Base-by-base conservation (phyloP, 306 rosid genomes). In the Casuarina cunninghamiana region DNA sequence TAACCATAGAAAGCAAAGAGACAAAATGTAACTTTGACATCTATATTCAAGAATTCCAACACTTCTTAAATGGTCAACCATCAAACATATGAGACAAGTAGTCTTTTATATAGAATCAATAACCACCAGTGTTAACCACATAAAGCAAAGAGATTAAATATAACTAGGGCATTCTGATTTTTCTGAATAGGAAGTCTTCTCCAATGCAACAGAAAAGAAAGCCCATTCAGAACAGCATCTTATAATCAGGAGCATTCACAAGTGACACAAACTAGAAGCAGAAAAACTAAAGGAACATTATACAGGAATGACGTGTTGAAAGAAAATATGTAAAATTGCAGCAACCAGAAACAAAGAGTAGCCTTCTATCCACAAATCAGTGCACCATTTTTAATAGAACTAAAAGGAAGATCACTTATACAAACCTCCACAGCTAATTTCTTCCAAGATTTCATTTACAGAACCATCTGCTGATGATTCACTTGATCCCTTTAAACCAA, bases 1-100 rank as follows among this genome's bases (percentile, higher is more conserved):
- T 26, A 26, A 26, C 32, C 32, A 26, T 26, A 26, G 0, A 26
- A 26, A 26, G 32, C 32, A 26, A 26, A 26, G 32, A 26, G 32
- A 26, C 32, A 26, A 26, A 26, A 26, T 26, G 32, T 26, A 26
- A 26, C 0, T 26, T 26, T 26, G 32, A 26, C 32, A 26, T 26
- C 32, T 26, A 26, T 26, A 26, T 26, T 26, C 32, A 26, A 74
- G 37, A 77, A 73, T 26, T 67, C 8, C 54, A 16, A 19, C 61
- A 63, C 19, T 48, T 61, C 12, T 16, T 32, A 66, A 54, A 73
- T 70, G 42, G 73, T 17, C 60, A 73, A 54, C 62, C 39, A 75
- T 74, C 70, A 62, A 58, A 48, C 51, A 9, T 48, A 48, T 48
- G 51, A 2, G 13, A 48, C 13, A 10, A 48, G 51, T 2, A 10